Evolutionary conservation across 2,329 filamentous ascomycete genomes (phyloP).

Genomic region (Pseudocercospora musae): DNA sequence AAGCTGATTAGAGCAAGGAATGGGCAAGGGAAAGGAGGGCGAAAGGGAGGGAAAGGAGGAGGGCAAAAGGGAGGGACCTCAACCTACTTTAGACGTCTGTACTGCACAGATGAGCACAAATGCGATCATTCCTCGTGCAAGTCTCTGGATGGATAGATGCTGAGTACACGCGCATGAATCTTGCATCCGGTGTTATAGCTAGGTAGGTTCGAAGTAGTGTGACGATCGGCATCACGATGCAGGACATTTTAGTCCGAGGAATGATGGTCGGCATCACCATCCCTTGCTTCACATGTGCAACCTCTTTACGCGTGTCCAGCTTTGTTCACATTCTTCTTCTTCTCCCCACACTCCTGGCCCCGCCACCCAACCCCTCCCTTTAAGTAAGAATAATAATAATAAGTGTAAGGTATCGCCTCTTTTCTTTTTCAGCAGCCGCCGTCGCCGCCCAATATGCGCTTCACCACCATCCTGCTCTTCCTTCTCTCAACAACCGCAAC

Average conservation of each 20-base stretch:
- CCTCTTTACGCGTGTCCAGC: neutral
- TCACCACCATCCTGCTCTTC: conserved; percentile 6
- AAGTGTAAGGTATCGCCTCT: too few species aligned
- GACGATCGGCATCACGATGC: too few species aligned
- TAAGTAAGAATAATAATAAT: too few species aligned
- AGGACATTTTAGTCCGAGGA: neutral
- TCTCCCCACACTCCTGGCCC: neutral
- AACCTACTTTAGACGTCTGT: conserved; percentile 1
- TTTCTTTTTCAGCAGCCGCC: too few species aligned
- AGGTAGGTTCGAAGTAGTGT: too few species aligned
- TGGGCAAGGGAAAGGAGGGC: neutral
- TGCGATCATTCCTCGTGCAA: neutral
- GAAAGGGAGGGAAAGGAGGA: too few species aligned
- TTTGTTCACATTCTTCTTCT: neutral
- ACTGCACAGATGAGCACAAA: neutral
- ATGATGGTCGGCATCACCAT: neutral
- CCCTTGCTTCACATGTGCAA: conserved; percentile 2
- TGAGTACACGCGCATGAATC: neutral
- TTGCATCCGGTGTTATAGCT: too few species aligned
- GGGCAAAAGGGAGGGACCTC: too few species aligned
- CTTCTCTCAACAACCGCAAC: conserved; percentile 11
- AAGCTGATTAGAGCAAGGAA: neutral
- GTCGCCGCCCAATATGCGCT: conserved; percentile 23
- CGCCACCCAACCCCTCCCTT: too few species aligned
- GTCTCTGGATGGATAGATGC: neutral